Base-by-base conservation (phyloP, 441 rosid genomes). In the Euphorbia schlechtendalii region DNA sequence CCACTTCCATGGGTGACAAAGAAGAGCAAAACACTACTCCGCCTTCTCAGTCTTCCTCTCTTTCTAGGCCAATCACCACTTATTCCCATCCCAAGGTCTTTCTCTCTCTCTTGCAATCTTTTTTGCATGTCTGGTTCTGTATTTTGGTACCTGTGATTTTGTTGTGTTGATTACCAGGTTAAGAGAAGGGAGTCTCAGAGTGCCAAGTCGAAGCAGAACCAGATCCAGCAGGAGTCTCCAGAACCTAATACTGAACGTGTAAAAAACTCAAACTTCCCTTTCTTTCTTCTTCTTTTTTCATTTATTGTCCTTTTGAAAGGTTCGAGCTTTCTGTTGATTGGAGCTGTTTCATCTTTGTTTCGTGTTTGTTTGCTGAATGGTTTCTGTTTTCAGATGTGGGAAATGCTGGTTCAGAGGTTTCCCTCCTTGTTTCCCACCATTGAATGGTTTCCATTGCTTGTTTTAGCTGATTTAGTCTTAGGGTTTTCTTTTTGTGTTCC, bases 181-280 rank as follows among this genome's bases (percentile, higher is more conserved):
- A 75, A 59, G 54, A 59, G 46, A 63, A 78, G 74, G 77, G 74
- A 75, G 72, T 43, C 67, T 10, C 66, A 53, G 25, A 69, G 73
- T 41, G 61, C 61, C 69, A 78, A 66, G 73, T 28, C 53, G 56
- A 78, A 70, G 71, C 63, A 28, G 36, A 46, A 68, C 69, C 79
- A 78, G 82, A 73, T 70, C 72, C 61, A 46, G 17, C 61, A 63
- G 4, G 67, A 58, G 59, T 62, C 75, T 72, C 71, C 56, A 12
- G 73, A 78, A 70, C 77, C 75, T 57, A 68, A 14, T 45, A 45
- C 49, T 45, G 71, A 78, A 61, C 59, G 75, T 40, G 82, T 78
- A 41, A n/a, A n/a, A n/a, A n/a, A n/a, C 61, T n/a, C 9, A 25
- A 5, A 24, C 36, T 32, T 53, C 43, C 21, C 11, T 7, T 11